Evolutionary conservation across 2,329 filamentous ascomycete species (phyloP).

Genomic region (Clarireedia monteithiana): DNA sequence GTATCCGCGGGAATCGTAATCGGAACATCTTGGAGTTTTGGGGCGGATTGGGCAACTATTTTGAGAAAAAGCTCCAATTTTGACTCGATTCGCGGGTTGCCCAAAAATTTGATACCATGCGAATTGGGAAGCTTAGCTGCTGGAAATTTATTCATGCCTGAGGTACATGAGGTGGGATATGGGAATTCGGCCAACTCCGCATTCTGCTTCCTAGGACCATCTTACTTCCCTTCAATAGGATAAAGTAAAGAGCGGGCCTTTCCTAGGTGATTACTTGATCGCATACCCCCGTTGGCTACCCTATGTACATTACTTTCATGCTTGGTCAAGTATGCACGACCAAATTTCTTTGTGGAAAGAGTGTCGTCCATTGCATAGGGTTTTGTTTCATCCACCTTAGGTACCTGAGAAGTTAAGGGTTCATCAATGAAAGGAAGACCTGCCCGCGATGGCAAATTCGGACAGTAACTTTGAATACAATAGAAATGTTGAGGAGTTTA

Average conservation of each 20-base stretch:
- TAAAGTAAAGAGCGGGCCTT: background rate
- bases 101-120: too few relatives aligned
- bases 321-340: conserved; percentile 13
- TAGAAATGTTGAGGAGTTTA: conserved; percentile 47
- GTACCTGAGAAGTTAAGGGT: conserved; percentile 8
- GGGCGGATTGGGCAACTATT: too few relatives aligned
- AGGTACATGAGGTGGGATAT: background rate
- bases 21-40: conserved; percentile 23
- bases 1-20: conserved; percentile 25
- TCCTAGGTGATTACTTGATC: background rate
- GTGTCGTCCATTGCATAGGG: background rate
- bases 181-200: conserved; percentile 4
- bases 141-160: conserved; percentile 1
- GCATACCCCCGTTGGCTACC: background rate
- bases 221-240: background rate
- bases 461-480: conserved; percentile 40
- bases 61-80: too few relatives aligned
- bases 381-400: conserved; percentile 8
- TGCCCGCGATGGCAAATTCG: conserved; percentile 14
- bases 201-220: background rate
- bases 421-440: background rate
- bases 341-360: background rate
- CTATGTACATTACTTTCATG: background rate
- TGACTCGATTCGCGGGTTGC: too few relatives aligned
- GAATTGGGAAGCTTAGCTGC: conserved; percentile 1